These are phyloP conservation scores for Pleurotus platypus DNA, from an alignment of 768 basidiomycete genomes.

Conservation along the genomic window DNA sequence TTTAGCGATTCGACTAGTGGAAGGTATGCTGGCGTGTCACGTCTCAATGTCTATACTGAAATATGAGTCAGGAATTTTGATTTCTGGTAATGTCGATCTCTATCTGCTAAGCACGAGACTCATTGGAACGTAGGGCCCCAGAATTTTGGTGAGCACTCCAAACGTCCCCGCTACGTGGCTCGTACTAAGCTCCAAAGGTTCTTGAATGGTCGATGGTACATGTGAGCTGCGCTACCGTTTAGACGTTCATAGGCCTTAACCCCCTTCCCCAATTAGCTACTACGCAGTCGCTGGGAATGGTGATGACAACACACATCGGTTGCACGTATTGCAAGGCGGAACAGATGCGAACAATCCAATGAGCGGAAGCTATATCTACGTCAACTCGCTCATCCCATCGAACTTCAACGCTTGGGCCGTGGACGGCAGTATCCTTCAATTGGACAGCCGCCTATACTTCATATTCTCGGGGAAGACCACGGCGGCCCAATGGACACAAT, in stretches of 20 bases:
- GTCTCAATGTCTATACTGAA: background rate
- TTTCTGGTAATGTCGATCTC: background rate
- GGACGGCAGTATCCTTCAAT: conserved; percentile 12
- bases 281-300: conserved; percentile 15
- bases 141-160: conserved; percentile 15
- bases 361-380: conserved; percentile 10
- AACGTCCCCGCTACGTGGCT: no score
- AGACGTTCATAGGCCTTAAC: no score
- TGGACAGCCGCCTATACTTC: conserved; percentile 10
- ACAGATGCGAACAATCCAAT: conserved; percentile 14
- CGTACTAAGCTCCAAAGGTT: conserved; percentile 2
- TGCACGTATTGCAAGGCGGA: conserved; percentile 14
- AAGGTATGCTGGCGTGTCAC: conserved; percentile 1
- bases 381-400: conserved; percentile 13
- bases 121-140: conserved; percentile 7
- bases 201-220: conserved; percentile 13
- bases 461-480: conserved; percentile 14
- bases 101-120: background rate
- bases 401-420: conserved; percentile 17
- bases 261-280: no score
- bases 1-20: conserved; percentile 14
- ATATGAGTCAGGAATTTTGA: conserved; percentile 5
- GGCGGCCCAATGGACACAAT: conserved; percentile 14
- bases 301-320: conserved; percentile 14
- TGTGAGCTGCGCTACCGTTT: background rate